A percentile compares a stretch with the other conserved stretches of the same genome.
These are phyloP conservation scores for Boechera stricta DNA, from an alignment of 345 rosid genomes.

Conservation along the genomic window DNA sequence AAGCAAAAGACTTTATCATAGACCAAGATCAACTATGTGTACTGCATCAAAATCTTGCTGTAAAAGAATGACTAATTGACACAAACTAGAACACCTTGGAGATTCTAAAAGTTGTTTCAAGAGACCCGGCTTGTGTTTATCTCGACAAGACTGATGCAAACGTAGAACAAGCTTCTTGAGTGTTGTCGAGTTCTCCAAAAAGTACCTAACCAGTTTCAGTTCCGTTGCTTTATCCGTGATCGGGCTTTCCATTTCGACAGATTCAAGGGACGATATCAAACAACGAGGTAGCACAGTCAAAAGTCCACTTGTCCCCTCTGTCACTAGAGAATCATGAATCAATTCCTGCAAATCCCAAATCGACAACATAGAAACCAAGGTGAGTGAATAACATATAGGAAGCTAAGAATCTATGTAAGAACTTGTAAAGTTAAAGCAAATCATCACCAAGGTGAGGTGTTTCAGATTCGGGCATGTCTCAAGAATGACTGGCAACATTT, in stretches of 20 bases:
- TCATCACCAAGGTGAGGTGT: constrained; percentile 33
- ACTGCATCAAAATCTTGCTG: neutral
- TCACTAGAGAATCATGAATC: neutral
- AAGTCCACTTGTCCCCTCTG: no score
- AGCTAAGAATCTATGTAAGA: no score
- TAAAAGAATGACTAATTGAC: constrained; percentile 24
- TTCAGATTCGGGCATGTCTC: constrained; percentile 37
- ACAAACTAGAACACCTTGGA: constrained; percentile 23
- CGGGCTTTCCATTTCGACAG: neutral
- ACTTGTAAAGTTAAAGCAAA: neutral
- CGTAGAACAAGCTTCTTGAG: constrained; percentile 27
- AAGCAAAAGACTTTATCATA: neutral
- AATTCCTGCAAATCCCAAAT: constrained; percentile 3
- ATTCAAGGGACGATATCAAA: constrained; percentile 26
- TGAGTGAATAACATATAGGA: no score
- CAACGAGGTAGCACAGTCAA: constrained; percentile 6
- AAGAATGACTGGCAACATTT: constrained; percentile 29
- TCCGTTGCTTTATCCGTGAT: constrained; percentile 23
- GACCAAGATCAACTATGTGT: neutral
- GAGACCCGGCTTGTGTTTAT: neutral
- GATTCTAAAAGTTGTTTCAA: constrained; percentile 25
- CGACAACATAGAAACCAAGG: no score
- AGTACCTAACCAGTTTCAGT: constrained; percentile 28
- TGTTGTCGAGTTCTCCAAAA: constrained; percentile 17
- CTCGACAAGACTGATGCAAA: constrained; percentile 11